These are phyloP conservation scores for Talaromyces amestolkiae DNA, from an alignment of 2,329 filamentous ascomycete genomes.

Conservation along the genomic window DNA sequence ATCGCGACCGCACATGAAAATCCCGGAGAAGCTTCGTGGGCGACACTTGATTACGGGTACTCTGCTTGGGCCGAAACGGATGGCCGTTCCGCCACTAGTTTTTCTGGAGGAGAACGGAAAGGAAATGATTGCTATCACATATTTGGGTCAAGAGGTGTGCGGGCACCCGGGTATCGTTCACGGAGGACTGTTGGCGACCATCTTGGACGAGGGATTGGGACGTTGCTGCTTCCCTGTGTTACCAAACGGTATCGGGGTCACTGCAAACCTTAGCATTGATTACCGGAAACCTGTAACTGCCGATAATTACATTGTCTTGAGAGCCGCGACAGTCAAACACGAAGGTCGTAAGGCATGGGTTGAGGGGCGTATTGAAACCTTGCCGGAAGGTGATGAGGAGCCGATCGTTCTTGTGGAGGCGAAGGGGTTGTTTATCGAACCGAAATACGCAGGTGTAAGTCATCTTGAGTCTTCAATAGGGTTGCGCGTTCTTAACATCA, in stretches of 20 bases:
- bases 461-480: not conserved
- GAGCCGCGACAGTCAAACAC: conserved; percentile 75
- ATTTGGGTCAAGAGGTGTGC: conserved; percentile 76
- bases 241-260: conserved; percentile 79
- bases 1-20: conserved; percentile 81
- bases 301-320: conserved; percentile 71
- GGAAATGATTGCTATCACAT: conserved; percentile 68
- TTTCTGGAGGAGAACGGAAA: conserved; percentile 72
- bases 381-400: conserved; percentile 62
- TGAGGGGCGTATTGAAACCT: conserved; percentile 77
- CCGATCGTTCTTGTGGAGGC: conserved; percentile 74
- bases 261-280: conserved; percentile 77
- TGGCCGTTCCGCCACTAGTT: conserved; percentile 76
- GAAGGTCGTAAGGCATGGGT: conserved; percentile 96
- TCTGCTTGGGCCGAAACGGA: conserved; percentile 69
- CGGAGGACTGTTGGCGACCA: conserved; percentile 84
- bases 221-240: conserved; percentile 84
- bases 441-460: conserved; percentile 72
- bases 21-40: conserved; percentile 66
- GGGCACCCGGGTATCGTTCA: conserved; percentile 90
- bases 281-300: conserved; percentile 80
- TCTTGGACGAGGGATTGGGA: conserved; percentile 86
- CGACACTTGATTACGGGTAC: conserved; percentile 82
- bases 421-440: conserved; percentile 83
- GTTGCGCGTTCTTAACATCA: conserved; percentile 3